phyloP scores from a whole-genome alignment of 1,284 basidiomycete species.

The Ustilago tritici region DNA sequence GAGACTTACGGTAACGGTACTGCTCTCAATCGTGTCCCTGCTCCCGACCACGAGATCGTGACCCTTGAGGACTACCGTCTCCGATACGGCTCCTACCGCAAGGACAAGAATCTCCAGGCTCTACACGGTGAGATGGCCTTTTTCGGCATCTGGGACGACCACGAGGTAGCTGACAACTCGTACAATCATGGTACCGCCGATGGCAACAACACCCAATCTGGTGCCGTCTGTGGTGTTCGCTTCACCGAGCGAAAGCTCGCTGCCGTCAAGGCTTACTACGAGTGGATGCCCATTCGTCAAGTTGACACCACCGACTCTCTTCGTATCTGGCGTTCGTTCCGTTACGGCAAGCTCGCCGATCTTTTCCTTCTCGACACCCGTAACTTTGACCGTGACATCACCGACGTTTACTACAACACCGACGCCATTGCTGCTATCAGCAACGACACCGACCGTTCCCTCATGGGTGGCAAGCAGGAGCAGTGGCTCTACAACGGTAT shows the following conservation, averaged over 20 bases:
- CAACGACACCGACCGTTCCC: conserved; percentile 55
- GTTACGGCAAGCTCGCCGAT: conserved; percentile 54
- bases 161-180: conserved; percentile 77
- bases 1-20: conserved; percentile 69
- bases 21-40: conserved; percentile 66
- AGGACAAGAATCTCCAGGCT: conserved; percentile 45
- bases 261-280: conserved; percentile 77
- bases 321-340: conserved; percentile 77
- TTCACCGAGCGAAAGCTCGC: conserved; percentile 78
- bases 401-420: conserved; percentile 77
- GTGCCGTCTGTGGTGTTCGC: conserved; percentile 62
- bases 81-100: conserved; percentile 75
- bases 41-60: conserved; percentile 74
- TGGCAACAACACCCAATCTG: conserved; percentile 75
- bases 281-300: conserved; percentile 79
- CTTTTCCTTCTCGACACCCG: conserved; percentile 75
- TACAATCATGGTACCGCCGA: conserved; percentile 77
- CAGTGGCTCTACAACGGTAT: conserved; percentile 75
- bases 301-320: conserved; percentile 76
- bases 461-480: conserved; percentile 76
- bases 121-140: conserved; percentile 36
- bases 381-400: conserved; percentile 77
- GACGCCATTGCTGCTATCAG: conserved; percentile 48
- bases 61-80: conserved; percentile 77
- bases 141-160: conserved; percentile 73